A percentile compares a stretch with the other conserved stretches of the same genome.
Conservation (phyloP, 2,329 filamentous ascomycete species). For the Fusarium pininemorale region DNA sequence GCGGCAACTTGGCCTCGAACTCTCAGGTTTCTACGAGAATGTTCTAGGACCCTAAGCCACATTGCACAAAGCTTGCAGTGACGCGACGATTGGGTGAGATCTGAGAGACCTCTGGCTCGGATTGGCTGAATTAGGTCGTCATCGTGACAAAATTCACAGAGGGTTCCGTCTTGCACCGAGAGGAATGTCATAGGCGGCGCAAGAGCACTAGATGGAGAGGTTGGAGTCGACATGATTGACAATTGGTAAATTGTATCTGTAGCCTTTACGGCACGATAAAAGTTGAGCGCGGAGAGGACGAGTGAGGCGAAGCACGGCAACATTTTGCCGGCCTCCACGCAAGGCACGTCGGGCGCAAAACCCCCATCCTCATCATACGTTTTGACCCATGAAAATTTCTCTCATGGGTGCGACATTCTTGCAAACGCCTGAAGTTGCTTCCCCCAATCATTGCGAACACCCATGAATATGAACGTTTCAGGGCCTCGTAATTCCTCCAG, state of each 20-base stretch:
- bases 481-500: neutral
- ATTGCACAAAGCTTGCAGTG: neutral
- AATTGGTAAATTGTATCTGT: neutral
- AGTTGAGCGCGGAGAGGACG: neutral
- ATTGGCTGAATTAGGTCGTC: neutral
- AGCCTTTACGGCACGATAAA: neutral
- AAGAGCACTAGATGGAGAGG: too few relatives aligned
- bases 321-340: neutral
- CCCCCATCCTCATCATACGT: too few relatives aligned
- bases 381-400: too few relatives aligned
- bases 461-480: neutral
- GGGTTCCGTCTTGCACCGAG: neutral
- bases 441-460: neutral
- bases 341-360: neutral
- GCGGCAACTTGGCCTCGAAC: neutral
- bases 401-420: neutral
- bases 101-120: neutral
- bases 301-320: neutral
- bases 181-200: neutral
- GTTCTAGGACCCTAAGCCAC: neutral
- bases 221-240: neutral
- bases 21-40: neutral
- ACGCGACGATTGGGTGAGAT: neutral
- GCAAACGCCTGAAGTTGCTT: neutral
- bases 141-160: conserved; percentile 11